A percentile compares a stretch with the other conserved stretches of the same genome.
These are phyloP conservation scores for Tolypocladium paradoxum DNA, from an alignment of 2,329 filamentous ascomycete genomes.

Conservation along the genomic window DNA sequence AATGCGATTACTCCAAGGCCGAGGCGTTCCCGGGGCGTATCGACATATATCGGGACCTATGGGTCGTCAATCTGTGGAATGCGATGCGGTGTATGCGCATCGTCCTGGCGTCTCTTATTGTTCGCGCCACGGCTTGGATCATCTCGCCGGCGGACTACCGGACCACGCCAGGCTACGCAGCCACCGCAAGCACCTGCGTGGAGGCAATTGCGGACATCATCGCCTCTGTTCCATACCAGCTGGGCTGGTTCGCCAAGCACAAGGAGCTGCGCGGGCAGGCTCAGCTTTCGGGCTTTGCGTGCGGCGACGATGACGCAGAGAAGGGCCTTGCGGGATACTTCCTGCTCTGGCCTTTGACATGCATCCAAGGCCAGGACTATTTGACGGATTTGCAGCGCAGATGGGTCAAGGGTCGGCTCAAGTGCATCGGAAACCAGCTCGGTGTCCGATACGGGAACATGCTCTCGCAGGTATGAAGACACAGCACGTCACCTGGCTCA, in stretches of 20 bases:
- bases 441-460: conserved; percentile 47
- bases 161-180: conserved; percentile 49
- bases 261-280: conserved; percentile 25
- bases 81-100: conserved; percentile 40
- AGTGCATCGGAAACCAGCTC: conserved; percentile 41
- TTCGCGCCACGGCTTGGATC: conserved; percentile 49
- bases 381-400: conserved; percentile 44
- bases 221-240: conserved; percentile 46
- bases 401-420: conserved; percentile 42
- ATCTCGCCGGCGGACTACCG: conserved; percentile 49
- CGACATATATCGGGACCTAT: conserved; percentile 50
- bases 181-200: conserved; percentile 35
- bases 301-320: conserved; percentile 35
- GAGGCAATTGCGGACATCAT: conserved; percentile 47
- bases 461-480: conserved; percentile 39
- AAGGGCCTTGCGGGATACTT: conserved; percentile 49
- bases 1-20: conserved; percentile 37
- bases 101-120: conserved; percentile 39
- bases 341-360: conserved; percentile 45
- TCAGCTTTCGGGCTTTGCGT: conserved; percentile 33
- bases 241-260: conserved; percentile 43
- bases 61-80: conserved; percentile 46
- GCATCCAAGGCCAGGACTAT: conserved; percentile 43
- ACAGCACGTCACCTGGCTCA: too few species aligned
- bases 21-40: conserved; percentile 49